Percentiles rank a stretch among this genome's conserved stretches.
phyloP scores from a whole-genome alignment of 192 early-diverging fungal genomes.

The Tieghemiomyces parasiticus region DNA sequence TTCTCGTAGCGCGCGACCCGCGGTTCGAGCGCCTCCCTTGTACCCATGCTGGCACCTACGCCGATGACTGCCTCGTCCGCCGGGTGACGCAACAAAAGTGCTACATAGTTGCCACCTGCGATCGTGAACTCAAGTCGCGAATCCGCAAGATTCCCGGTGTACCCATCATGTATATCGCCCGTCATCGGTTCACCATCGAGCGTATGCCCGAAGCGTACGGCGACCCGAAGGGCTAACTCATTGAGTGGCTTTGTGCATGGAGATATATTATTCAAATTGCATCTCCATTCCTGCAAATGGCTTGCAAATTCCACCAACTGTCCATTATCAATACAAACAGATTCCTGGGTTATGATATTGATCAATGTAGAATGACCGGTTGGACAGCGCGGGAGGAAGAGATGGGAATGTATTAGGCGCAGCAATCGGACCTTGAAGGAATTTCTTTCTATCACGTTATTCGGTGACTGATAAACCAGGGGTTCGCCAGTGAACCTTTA shows the following conservation, averaged over 20 bases:
- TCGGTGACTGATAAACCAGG: too few species aligned
- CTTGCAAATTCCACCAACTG: too few species aligned
- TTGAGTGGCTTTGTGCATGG: not conserved
- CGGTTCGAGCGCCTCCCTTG: conserved; percentile 91
- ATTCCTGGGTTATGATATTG: too few species aligned
- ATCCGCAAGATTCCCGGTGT: conserved; percentile 94
- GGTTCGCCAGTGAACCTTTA: too few species aligned
- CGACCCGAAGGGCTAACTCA: conserved; percentile 15
- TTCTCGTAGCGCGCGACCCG: conserved; percentile 90
- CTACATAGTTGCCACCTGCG: conserved; percentile 98
- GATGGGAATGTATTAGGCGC: too few species aligned
- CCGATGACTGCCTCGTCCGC: conserved; percentile 96
- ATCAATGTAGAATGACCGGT: too few species aligned
- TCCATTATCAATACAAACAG: too few species aligned
- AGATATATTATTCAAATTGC: not conserved
- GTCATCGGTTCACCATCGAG: conserved; percentile 86
- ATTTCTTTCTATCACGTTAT: too few species aligned
- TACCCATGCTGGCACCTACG: conserved; percentile 96
- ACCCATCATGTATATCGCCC: conserved; percentile 91
- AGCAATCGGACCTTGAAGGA: too few species aligned
- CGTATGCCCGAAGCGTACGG: conserved; percentile 65
- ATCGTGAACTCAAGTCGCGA: conserved; percentile 86
- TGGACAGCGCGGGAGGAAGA: too few species aligned
- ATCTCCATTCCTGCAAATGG: not conserved
- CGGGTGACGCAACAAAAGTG: conserved; percentile 86